These are phyloP conservation scores for Colletotrichum falcatum DNA, from an alignment of 2,329 filamentous ascomycete genomes.

Conservation along the genomic window DNA sequence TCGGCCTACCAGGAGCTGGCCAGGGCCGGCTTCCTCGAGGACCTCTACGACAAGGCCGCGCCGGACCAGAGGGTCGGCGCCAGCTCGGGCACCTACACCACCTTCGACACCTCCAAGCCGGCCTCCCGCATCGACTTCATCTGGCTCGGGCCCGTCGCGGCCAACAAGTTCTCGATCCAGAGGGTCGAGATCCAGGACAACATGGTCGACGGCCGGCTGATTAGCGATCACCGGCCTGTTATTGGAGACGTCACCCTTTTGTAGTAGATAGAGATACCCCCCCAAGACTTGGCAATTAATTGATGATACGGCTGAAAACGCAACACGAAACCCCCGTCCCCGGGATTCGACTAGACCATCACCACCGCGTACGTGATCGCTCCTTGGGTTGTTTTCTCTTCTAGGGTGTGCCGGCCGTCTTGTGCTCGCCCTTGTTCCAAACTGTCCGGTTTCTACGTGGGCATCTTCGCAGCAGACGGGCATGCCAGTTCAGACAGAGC, in stretches of 20 bases:
- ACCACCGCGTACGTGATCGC: background rate
- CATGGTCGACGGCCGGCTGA: conserved; percentile 55
- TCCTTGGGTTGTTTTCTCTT: background rate
- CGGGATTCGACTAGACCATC: background rate
- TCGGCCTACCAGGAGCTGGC: conserved; percentile 47
- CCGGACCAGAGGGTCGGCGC: conserved; percentile 43
- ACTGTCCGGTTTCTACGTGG: no score
- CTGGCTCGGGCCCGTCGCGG: conserved; percentile 58
- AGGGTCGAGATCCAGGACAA: conserved; percentile 72
- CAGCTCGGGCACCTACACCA: conserved; percentile 70
- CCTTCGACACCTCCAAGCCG: conserved; percentile 63
- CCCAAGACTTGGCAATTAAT: background rate
- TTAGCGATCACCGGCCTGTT: conserved; percentile 77
- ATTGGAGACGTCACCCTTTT: conserved; percentile 64
- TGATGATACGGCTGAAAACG: background rate
- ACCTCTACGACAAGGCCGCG: conserved; percentile 51
- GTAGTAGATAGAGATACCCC: conserved; percentile 3
- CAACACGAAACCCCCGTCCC: rapidly evolving
- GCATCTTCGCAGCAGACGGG: no score
- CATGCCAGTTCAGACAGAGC: no score
- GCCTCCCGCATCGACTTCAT: conserved; percentile 73
- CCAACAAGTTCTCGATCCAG: conserved; percentile 54
- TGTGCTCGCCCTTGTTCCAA: no score
- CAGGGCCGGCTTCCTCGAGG: conserved; percentile 47
- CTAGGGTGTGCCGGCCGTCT: no score